phyloP scores from a whole-genome alignment of 768 basidiomycete species.

The Lactarius indigo region DNA sequence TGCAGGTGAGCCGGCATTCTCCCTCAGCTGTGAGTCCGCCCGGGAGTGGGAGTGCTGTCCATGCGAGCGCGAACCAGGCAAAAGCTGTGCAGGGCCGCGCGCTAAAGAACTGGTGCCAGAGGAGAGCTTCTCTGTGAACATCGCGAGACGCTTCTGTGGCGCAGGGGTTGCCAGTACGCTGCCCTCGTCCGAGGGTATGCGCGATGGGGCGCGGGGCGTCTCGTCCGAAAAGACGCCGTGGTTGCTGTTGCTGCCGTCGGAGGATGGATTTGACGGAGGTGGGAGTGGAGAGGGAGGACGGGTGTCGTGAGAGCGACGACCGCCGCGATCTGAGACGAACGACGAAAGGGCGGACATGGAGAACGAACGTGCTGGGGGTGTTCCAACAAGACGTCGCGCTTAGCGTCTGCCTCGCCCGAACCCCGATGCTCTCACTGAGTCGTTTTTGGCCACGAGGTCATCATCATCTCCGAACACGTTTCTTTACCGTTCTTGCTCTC shows the following conservation, averaged over 20 bases:
- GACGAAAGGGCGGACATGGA: background rate
- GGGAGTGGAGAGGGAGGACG: background rate
- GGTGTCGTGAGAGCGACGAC: background rate
- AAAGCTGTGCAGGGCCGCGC: conserved; percentile 25
- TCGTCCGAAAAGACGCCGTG: background rate
- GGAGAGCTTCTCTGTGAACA: conserved; percentile 30
- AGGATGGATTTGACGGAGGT: background rate
- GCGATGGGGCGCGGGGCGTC: background rate
- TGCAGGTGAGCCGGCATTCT: conserved; percentile 28
- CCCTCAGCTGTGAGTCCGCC: conserved; percentile 24
- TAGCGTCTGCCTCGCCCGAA: background rate
- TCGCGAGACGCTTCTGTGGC: conserved; percentile 21
- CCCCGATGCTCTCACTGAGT: background rate
- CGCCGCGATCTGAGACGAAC: background rate
- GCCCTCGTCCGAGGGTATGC: background rate
- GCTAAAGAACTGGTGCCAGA: conserved; percentile 21
- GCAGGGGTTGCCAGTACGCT: background rate
- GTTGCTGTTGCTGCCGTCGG: background rate
- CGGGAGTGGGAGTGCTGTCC: conserved; percentile 27
- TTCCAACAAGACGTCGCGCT: too few species aligned
- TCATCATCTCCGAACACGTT: conserved; percentile 5
- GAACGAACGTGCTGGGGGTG: too few species aligned
- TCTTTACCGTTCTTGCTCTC: conserved; percentile 66
- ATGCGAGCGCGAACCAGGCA: conserved; percentile 26
- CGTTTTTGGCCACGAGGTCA: background rate